phyloP scores from a whole-genome alignment of 1,284 basidiomycete genomes.

The Leccinum solheimii region DNA sequence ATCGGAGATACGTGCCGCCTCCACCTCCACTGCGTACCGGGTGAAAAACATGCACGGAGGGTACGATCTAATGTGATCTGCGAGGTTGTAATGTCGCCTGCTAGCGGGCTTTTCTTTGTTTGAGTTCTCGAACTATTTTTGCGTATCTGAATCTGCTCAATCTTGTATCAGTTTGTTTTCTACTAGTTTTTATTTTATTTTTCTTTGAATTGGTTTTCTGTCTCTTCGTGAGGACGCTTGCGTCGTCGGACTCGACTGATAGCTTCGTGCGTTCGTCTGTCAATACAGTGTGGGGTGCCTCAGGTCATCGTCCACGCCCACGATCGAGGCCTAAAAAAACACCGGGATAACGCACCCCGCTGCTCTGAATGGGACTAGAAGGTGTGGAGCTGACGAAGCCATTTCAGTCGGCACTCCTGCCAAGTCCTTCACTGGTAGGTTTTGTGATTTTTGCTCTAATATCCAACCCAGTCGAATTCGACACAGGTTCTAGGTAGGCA shows the following conservation, averaged over 20 bases:
- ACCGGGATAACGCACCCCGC: slow-evolving; percentile 12
- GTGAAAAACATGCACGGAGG: background rate
- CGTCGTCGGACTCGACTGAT: no score
- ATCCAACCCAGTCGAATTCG: slow-evolving; percentile 16
- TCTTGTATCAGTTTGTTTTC: no score
- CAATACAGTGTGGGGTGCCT: no score
- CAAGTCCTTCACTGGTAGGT: slow-evolving; percentile 11
- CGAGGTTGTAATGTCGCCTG: no score
- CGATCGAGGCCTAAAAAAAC: slow-evolving; percentile 7
- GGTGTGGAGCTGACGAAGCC: background rate
- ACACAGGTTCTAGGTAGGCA: slow-evolving; percentile 20
- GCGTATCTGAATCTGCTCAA: no score
- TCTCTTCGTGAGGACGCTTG: no score
- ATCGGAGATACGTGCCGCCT: slow-evolving; percentile 24
- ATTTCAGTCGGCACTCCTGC: slow-evolving; percentile 24
- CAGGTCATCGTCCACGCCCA: no score
- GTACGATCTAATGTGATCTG: background rate
- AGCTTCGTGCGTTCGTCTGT: no score
- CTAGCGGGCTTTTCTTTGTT: no score
- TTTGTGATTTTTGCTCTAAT: background rate
- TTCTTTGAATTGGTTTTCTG: no score
- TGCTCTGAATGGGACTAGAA: background rate
- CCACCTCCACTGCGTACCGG: slow-evolving; percentile 17
- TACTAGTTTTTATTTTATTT: no score
- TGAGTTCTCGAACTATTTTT: no score